Base-by-base conservation (phyloP, 2,329 filamentous ascomycete genomes). In the Epichloe elymi region DNA sequence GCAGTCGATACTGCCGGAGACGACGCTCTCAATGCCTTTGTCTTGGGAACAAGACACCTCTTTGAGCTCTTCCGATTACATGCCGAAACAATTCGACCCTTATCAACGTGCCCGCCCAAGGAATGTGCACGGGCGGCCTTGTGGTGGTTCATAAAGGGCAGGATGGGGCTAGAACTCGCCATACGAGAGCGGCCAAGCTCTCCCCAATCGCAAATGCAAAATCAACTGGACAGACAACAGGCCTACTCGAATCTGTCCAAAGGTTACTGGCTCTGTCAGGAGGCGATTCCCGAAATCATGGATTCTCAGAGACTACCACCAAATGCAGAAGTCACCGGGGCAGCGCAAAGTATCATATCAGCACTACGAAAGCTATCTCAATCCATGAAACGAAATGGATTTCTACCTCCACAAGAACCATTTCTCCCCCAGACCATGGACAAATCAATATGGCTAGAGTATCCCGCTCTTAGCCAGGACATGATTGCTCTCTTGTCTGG, bases 71-170 rank as follows among this genome's bases (percentile, higher is more conserved):
- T 95, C 62, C 75, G 81, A 38, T 67, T 91, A 42, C 86, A 90
- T 52, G 83, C 88, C 0, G 87, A 95, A 64, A 78, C 82, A 35
- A 73, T 83, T 33, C 82, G 79, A 55, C 81, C 86, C 0, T 63
- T 89, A 4, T 74, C 79, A 51, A 74, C 76, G 33, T 83, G 79
- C 48, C 71, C 80, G 0, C 74, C 84, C 0, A 73, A 76, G 45
- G 80, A 88, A 53, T 84, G 90, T 70, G 74, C 85, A 10, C 78
- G 86, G 52, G 83, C 82, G 23, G 83, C 81, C 3, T 71, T 87
- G 0, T 96, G 90, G 90, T 96, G 90, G 90, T 94, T 95, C 61
- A 63, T 95, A 44, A 85, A 80, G 58, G 90, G 89, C 19, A 82
- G 89, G 54, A 79, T 83, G 60, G 81, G 82, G 10, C 73, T 95